Conservation (phyloP, 2,329 filamentous ascomycete genomes). For the Curvularia lunata region DNA sequence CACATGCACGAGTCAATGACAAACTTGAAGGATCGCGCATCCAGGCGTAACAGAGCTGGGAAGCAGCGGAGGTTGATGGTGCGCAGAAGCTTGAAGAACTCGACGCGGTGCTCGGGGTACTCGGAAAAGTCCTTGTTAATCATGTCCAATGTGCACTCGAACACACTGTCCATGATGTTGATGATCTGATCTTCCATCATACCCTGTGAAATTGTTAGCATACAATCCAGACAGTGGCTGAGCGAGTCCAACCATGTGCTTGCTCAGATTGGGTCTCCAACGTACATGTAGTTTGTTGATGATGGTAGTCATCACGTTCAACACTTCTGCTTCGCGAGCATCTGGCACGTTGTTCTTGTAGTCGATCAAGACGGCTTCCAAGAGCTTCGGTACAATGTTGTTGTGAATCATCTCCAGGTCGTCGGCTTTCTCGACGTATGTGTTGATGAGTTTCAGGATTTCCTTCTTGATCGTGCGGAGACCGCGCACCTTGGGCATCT, state of each 20-base stretch:
- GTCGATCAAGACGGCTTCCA: constrained; percentile 92
- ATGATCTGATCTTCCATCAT: constrained; percentile 99
- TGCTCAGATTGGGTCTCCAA: constrained; percentile 62
- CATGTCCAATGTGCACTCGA: constrained; percentile 98
- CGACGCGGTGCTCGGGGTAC: constrained; percentile 97
- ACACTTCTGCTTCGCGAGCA: constrained; percentile 92
- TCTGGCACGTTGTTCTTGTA: constrained; percentile 97
- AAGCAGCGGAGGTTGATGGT: constrained; percentile 98
- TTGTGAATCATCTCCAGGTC: constrained; percentile 90
- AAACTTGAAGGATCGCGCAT: constrained; percentile 97
- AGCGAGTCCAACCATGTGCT: constrained; percentile 54
- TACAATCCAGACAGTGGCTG: constrained; percentile 9
- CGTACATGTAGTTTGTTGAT: constrained; percentile 95
- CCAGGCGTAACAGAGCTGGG: constrained; percentile 89
- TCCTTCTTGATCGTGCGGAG: constrained; percentile 99
- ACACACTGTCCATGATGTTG: constrained; percentile 97
- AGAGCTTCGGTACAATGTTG: constrained; percentile 92
- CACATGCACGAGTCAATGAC: constrained; percentile 99
- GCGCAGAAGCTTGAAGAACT: constrained; percentile 96
- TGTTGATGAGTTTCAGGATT: constrained; percentile 97
- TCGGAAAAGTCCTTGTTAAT: constrained; percentile 99
- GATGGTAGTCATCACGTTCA: constrained; percentile 97
- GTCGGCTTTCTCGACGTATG: constrained; percentile 97
- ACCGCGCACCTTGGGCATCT: constrained; percentile 95
- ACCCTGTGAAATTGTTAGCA: constrained; percentile 59